A percentile compares a stretch with the other conserved stretches of the same genome.
These are phyloP conservation scores for Saccharomycopsis amapae DNA, from an alignment of 805 yeast species.

Conservation along the genomic window DNA sequence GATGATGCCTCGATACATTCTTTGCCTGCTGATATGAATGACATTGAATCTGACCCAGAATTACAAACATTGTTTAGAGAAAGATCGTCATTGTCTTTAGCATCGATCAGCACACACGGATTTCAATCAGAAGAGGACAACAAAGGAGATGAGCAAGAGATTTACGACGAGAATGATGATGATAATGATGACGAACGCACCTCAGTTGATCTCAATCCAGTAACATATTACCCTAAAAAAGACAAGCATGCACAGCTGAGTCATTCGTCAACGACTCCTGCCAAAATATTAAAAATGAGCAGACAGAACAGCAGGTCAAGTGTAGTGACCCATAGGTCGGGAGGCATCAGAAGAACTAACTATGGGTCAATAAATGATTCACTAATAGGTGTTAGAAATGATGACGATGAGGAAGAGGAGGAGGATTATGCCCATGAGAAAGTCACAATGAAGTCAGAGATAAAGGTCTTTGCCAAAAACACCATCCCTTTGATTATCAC, in stretches of 20 bases:
- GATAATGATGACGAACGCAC: not conserved
- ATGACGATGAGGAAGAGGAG: conserved; percentile 13
- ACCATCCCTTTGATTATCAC: conserved; percentile 47
- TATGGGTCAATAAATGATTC: conserved; percentile 4
- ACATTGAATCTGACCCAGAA: conserved; percentile 8
- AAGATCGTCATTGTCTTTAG: not conserved
- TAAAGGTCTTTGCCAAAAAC: conserved; percentile 31
- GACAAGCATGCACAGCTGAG: not conserved
- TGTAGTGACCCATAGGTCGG: not conserved
- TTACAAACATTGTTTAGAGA: conserved; percentile 4
- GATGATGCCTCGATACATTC: conserved; percentile 13
- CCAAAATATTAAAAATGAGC: not conserved
- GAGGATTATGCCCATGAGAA: conserved; percentile 29
- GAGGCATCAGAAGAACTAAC: not conserved
- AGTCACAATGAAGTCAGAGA: conserved; percentile 33
- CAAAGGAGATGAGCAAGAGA: not conserved
- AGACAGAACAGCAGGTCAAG: conserved; percentile 16
- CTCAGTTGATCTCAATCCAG: not conserved
- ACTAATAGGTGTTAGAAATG: not conserved
- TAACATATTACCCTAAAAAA: conserved; percentile 1
- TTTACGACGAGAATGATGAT: not conserved
- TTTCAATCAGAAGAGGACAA: not conserved
- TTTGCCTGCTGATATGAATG: conserved; percentile 18
- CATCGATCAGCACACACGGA: not conserved
- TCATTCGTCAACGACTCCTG: not conserved